phyloP scores from a whole-genome alignment of 345 rosid species.

The Kandelia obovata region DNA sequence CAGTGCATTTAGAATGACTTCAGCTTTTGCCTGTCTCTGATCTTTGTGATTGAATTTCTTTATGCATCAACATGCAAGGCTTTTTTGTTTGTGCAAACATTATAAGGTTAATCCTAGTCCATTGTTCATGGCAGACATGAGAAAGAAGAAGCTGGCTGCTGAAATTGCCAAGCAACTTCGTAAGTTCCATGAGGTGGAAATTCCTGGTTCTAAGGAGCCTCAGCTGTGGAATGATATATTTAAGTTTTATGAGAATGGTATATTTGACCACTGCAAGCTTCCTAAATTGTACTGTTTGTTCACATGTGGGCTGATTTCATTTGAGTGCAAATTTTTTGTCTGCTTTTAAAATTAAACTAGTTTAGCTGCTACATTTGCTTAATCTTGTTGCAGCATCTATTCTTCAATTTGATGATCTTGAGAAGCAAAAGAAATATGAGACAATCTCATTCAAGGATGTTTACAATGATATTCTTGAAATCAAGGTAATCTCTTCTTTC shows the following conservation, averaged over 20 bases:
- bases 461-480: constrained; percentile 59
- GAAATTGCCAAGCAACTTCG: constrained; percentile 83
- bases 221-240: constrained; percentile 85
- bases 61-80: neutral
- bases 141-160: constrained; percentile 67
- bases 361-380: neutral
- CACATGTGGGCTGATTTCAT: neutral
- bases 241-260: constrained; percentile 85
- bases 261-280: constrained; percentile 2
- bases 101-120: neutral
- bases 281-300: neutral
- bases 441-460: constrained; percentile 70
- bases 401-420: constrained; percentile 66
- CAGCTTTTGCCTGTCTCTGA: neutral
- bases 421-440: constrained; percentile 59
- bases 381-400: constrained; percentile 55
- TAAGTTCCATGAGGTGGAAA: constrained; percentile 72
- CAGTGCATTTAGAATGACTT: neutral
- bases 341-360: constrained; percentile 5
- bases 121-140: constrained; percentile 55
- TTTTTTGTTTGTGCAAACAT: neutral
- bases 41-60: neutral
- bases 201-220: constrained; percentile 90
- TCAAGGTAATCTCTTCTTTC: constrained; percentile 50
- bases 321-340: neutral